phyloP scores from a whole-genome alignment of 2,329 filamentous ascomycete species.

The Neoscytalidium dimidiatum region DNA sequence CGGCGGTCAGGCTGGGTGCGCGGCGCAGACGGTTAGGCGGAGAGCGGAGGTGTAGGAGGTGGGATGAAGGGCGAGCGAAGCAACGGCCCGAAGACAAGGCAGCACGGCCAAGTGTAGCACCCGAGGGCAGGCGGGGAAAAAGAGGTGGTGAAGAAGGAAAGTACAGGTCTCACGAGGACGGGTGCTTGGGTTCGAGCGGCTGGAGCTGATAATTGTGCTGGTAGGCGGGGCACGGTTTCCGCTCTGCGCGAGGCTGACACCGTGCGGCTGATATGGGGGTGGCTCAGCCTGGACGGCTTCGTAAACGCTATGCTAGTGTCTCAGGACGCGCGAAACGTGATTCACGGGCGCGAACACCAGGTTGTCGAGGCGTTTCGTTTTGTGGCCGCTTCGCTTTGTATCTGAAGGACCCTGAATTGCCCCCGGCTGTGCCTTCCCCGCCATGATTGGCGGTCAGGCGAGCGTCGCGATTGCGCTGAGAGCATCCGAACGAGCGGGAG shows the following conservation, averaged over 20 bases:
- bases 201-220: slow-evolving; percentile 19
- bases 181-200: slow-evolving; percentile 7
- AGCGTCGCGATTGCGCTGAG: background rate
- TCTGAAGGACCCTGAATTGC: slow-evolving; percentile 9
- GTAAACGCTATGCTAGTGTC: slow-evolving; percentile 19
- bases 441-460: slow-evolving; percentile 12
- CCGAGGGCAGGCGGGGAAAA: slow-evolving; percentile 1
- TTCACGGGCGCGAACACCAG: background rate
- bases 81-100: slow-evolving; percentile 15
- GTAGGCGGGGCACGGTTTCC: slow-evolving; percentile 19
- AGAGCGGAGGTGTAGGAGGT: slow-evolving; percentile 33
- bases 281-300: slow-evolving; percentile 11
- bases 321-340: slow-evolving; percentile 14
- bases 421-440: slow-evolving; percentile 1
- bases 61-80: slow-evolving; percentile 23
- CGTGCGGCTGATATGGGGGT: slow-evolving; percentile 18
- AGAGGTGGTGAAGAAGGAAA: slow-evolving; percentile 1
- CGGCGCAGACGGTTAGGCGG: slow-evolving; percentile 28
- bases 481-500: background rate
- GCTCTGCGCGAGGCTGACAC: slow-evolving; percentile 18
- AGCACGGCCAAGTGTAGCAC: background rate
- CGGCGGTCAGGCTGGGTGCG: slow-evolving; percentile 35
- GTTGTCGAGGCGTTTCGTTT: slow-evolving; percentile 7
- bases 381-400: background rate
- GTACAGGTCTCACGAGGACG: slow-evolving; percentile 14